Base-by-base conservation (phyloP, 2,329 filamentous ascomycete genomes). In the Coleophoma eucalyptorum region DNA sequence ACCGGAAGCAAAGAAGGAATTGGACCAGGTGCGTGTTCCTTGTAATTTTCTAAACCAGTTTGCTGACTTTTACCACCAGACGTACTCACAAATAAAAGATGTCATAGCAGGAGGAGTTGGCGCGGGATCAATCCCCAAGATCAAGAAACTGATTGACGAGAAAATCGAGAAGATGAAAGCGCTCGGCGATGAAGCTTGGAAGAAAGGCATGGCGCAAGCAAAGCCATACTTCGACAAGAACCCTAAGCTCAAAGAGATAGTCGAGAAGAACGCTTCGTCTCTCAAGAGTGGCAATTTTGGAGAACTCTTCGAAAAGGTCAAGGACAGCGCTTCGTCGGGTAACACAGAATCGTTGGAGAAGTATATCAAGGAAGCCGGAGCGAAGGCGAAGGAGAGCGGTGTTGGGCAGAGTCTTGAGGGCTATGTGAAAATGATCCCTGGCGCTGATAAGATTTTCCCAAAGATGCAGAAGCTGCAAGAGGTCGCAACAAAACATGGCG, bases 181-280 rank as follows among this genome's bases (percentile, higher is more conserved):
- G 67, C 69, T 89, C 2, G 86, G 85, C 19, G 85, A 90, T 38
- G 77, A 90, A 67, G 82, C 83, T 0, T 91, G 84, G 84, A 74
- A 83, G 57, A 86, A 89, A 72, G 85, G 81, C 0, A 63, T 88
- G 43, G 83, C 90, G 68, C 75, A 89, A 67, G 83, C 81, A 34
- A 83, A 87, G 72, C 86, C 87, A 0, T 80, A 83, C 52, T 76
- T 91, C 1, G 86, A 90, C 58, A 90, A 90, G 76, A 88, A 81
- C 67, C 86, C 87, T n/a, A 74, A 88, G 70, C 70, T 89, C 52
- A 90, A 89, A 73, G 75, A 89, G 67, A 66, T 90, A 0, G 65
- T 91, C 1, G 85, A 89, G 72, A 73, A 87, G 62, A 91, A 92
- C 67, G 75, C 78, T 43, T 83, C 87, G 50, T 68, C 76, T 0